These are phyloP conservation scores for Xylariales sp. DNA, from an alignment of 2,329 filamentous ascomycete genomes.

Conservation along the genomic window DNA sequence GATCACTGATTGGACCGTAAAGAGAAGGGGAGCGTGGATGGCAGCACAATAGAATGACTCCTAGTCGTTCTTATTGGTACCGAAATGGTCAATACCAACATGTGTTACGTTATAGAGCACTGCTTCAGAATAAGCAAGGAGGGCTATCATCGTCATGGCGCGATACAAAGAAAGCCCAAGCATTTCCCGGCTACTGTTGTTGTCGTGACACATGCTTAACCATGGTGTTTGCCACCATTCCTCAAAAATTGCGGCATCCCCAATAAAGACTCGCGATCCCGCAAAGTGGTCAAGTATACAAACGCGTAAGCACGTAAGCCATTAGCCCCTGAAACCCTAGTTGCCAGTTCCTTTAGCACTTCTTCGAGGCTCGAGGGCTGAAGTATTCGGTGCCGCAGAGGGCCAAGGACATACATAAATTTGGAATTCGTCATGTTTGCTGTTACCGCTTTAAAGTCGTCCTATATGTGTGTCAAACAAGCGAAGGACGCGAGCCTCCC, in stretches of 20 bases:
- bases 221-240: background rate
- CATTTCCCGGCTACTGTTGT: background rate
- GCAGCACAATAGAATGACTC: background rate
- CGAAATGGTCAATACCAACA: background rate
- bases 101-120: background rate
- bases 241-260: background rate
- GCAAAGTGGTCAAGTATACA: background rate
- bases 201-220: conserved; percentile 6
- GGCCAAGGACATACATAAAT: background rate
- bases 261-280: background rate
- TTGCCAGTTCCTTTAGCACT: background rate
- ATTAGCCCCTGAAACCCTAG: too few species aligned
- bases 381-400: background rate
- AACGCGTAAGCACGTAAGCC: background rate
- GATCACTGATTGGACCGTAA: too few species aligned
- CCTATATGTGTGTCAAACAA: background rate
- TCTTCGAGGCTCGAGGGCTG: background rate
- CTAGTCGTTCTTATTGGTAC: background rate
- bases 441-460: background rate
- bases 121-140: background rate
- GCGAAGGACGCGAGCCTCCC: background rate
- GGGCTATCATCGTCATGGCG: background rate
- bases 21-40: background rate
- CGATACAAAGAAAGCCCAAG: background rate
- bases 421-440: background rate